Conservation (phyloP, 345 rosid genomes). For the Pistacia atlantica region DNA sequence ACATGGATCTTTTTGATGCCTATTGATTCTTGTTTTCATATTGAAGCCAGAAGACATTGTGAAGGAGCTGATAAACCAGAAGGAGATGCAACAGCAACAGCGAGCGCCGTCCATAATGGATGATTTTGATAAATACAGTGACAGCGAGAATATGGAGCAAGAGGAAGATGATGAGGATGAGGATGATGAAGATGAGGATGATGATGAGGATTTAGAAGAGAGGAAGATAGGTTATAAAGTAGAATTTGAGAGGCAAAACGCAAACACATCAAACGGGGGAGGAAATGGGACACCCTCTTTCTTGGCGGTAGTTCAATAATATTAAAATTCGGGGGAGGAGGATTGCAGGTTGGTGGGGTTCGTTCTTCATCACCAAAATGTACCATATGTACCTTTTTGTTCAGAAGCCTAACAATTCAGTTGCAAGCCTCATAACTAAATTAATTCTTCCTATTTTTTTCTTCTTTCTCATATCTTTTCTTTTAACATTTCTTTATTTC, state of each 20-base stretch:
- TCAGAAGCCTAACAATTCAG: slow-evolving; percentile 36
- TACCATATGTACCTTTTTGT: slow-evolving; percentile 44
- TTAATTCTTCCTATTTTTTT: slow-evolving; percentile 28
- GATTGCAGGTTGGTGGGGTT: slow-evolving; percentile 1
- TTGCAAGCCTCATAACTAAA: slow-evolving; percentile 21
- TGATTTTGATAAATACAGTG: slow-evolving; percentile 43
- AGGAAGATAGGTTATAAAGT: slow-evolving; percentile 57
- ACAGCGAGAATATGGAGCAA: slow-evolving; percentile 34
- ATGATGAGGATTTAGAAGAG: slow-evolving; percentile 45
- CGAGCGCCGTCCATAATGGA: slow-evolving; percentile 37
- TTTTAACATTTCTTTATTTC: background rate
- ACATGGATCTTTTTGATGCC: slow-evolving; percentile 9
- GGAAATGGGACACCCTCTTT: slow-evolving; percentile 60
- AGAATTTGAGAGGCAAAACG: slow-evolving; percentile 50
- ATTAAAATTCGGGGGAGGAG: slow-evolving; percentile 4
- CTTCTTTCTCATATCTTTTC: slow-evolving; percentile 6
- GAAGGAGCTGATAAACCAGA: slow-evolving; percentile 57
- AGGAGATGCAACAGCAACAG: slow-evolving; percentile 31
- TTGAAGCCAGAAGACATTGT: slow-evolving; percentile 87
- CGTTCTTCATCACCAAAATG: slow-evolving; percentile 14
- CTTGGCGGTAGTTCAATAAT: slow-evolving; percentile 60
- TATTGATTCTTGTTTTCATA: slow-evolving; percentile 44
- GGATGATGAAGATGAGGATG: slow-evolving; percentile 16
- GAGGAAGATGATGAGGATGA: slow-evolving; percentile 35
- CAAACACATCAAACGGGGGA: slow-evolving; percentile 50